Evolutionary conservation across 805 yeast species (phyloP), one percentile per base, ranked within the genome.

Genomic region (Blastobotrys chiropterorum): DNA sequence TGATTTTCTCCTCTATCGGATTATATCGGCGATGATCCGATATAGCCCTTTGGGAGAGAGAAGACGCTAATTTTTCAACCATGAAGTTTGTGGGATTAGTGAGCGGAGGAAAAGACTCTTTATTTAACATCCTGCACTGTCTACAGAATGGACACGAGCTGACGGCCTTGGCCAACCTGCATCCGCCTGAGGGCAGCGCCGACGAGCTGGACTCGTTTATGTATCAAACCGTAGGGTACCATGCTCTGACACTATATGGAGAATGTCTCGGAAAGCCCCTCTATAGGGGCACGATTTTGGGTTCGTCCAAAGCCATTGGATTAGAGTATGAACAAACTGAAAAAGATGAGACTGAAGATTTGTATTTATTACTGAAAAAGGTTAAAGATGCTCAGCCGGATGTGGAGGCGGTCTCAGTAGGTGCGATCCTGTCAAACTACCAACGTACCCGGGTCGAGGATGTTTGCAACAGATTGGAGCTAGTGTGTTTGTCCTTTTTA

Each of bases 141-240:
- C 65, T 86, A n/a, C 75, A 78, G 2, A 81, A 86, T 49, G 96
- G 95, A 13, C 99, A 94, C 69, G 86, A 87, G 60, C 71, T 94
- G 3, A 80, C 80, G 0, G 97, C 96, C 1, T 68, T 92, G 46
- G 98, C 90, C 0, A 94, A 94, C 62, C 67, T 94, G 55, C 80
- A 81, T 61, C 97, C 97, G 0, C 74, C 75, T 1, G 67, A 65
- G 34, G 69, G 69, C 19, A 47, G 58, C 3, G 64, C 68, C 21
- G 84, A 82, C 58, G 99, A 94, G 66, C 70, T 94, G 50, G 97
- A 94, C 66, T 87, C 96, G 50, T 92, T 85, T 64, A 94, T 94
- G 99, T 94, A 87, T 67, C 99, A 94, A 68, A 94, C 99, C 0
- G 98, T 94, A 5, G 99, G 99, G 0, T 94, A 86, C 66, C 87